These are phyloP conservation scores for Pyrenopolyporus hunteri DNA, from an alignment of 495 filamentous ascomycete genomes.

Conservation along the genomic window DNA sequence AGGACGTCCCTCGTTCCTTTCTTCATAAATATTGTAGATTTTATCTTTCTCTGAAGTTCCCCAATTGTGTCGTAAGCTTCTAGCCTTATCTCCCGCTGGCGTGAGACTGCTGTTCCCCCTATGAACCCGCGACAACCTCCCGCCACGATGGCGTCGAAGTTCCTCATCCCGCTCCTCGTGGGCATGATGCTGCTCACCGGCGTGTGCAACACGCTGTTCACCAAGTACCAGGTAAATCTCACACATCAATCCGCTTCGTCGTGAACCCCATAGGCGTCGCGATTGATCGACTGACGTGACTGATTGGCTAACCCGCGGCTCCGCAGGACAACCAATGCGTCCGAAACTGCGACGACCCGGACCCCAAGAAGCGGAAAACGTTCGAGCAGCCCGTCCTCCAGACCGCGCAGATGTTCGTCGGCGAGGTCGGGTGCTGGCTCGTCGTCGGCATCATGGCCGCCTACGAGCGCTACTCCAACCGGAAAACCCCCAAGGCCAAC, in stretches of 20 bases:
- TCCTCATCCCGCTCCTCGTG: constrained; percentile 79
- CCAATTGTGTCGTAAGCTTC: not conserved
- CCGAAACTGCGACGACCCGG: constrained; percentile 77
- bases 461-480: constrained; percentile 61
- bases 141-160: constrained; percentile 54
- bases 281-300: no score
- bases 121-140: constrained; percentile 1
- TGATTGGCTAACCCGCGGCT: constrained; percentile 1
- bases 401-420: constrained; percentile 93
- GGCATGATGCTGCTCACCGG: constrained; percentile 89
- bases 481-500: constrained; percentile 49
- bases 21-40: not conserved
- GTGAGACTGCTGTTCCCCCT: constrained; percentile 7
- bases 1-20: not conserved
- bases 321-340: constrained; percentile 94
- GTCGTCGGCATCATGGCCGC: constrained; percentile 72
- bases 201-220: constrained; percentile 95
- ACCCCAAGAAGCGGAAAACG: constrained; percentile 67
- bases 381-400: constrained; percentile 98
- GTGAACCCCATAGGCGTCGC: no score
- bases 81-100: constrained; percentile 17
- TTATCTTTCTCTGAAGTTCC: not conserved
- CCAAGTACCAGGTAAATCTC: constrained; percentile 85
- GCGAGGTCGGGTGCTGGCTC: constrained; percentile 91
- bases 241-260: not conserved